phyloP scores from a whole-genome alignment of 2,329 filamentous ascomycete species.

The Pezicula carpinea region DNA sequence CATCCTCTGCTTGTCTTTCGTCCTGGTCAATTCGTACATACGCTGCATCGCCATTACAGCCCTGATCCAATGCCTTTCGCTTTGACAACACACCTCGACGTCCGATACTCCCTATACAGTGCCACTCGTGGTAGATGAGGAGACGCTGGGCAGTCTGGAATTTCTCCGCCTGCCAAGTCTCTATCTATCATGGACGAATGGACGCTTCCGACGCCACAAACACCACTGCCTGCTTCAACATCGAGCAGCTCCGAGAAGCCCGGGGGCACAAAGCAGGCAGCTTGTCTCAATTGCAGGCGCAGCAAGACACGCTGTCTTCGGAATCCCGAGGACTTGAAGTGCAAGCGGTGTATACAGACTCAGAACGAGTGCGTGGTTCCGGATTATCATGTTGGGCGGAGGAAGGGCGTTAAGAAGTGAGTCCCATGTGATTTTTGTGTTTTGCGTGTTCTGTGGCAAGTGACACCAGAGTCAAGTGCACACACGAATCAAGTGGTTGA shows the following conservation, averaged over 20 bases:
- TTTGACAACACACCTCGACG: no score
- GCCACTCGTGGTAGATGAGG: no score
- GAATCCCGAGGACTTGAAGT: conserved; percentile 44
- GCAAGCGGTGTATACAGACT: conserved; percentile 56
- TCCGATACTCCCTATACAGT: no score
- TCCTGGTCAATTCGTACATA: no score
- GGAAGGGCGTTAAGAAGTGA: conserved; percentile 75
- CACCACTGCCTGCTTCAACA: background rate
- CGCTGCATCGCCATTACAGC: no score
- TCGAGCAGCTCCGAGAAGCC: background rate
- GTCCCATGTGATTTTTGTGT: conserved; percentile 13
- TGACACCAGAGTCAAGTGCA: no score
- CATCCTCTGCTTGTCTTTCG: no score
- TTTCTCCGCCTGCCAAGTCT: background rate
- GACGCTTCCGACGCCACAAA: background rate
- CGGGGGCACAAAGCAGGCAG: conserved; percentile 35
- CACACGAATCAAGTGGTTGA: no score
- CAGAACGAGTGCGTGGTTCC: conserved; percentile 61
- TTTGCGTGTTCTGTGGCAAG: background rate
- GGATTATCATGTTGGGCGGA: conserved; percentile 68
- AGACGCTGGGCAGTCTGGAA: no score
- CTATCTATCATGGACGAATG: background rate
- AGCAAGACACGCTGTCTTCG: conserved; percentile 67
- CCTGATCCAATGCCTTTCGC: no score
- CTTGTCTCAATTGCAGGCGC: conserved; percentile 59